Base-by-base conservation (phyloP, 306 rosid species). In the Pterocarpus santalinus region DNA sequence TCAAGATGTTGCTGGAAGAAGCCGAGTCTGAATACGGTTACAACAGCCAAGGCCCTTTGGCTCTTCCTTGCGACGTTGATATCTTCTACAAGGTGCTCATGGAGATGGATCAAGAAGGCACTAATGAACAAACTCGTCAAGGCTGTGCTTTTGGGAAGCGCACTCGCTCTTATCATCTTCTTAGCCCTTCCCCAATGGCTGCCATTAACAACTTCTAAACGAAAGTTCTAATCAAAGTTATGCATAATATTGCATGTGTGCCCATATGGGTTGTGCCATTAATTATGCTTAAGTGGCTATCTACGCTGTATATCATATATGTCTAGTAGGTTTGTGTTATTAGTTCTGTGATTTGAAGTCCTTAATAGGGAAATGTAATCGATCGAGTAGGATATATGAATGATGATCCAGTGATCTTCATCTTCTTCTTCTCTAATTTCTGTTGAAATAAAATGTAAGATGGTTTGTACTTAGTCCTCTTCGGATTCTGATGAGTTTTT, bases 11-110 rank as follows among this genome's bases (percentile, higher is more conserved):
- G 8, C 85, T 94, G 4, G 97, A 94, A 69, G 98, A 94, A 66
- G 98, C 98, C 0, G 98, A 92, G 74, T 90, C 90, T 0, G 98
- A 94, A 51, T 94, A 90, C 53, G 98, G 97, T 0, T 89, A 86
- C 49, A 81, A 55, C 55, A 87, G 87, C 28, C 88, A 91, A 69
- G 98, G 97, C 17, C 97, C 98, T 22, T 82, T 94, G 0, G 79
- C 65, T 2, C 92, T 94, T 72, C 97, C 98, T 9, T 94, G 98
- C 75, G 22, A 90, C 41, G 94, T 91, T n/a, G 88, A 86, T 35
- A n/a, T 89, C 1, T 94, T 94, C 74, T 55, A 66, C 80, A 87
- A 77, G 75, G 94, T 94, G 2, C 58, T 94, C 77, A 58, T 84
- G 85, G 97, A 94, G 60, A 94, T 94, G 88, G 97, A 91, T 28